Conservation (phyloP, 192 early-diverging fungal species). For the Coemansia javaensis region DNA sequence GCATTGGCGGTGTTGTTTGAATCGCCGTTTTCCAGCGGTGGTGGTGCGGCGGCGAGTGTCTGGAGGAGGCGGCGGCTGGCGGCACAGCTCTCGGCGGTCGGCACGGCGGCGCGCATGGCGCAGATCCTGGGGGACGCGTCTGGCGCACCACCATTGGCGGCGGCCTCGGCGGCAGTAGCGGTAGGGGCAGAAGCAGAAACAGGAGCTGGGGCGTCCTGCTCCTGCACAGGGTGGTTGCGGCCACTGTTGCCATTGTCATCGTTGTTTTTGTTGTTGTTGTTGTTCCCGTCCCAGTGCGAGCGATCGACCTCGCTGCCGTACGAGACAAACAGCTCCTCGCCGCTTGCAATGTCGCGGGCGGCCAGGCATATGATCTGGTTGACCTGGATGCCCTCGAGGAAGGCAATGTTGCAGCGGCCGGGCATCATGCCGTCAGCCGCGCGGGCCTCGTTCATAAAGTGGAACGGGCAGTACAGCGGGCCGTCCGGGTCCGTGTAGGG, state of each 20-base stretch:
- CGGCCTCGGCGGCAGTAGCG: conserved; percentile 1
- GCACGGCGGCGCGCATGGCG: too few species aligned
- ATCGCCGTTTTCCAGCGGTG: too few species aligned
- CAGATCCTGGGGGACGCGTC: too few species aligned
- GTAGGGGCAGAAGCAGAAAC: not conserved
- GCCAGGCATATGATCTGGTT: conserved; percentile 88
- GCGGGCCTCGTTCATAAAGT: conserved; percentile 84
- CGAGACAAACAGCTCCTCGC: conserved; percentile 82
- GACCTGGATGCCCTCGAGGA: conserved; percentile 71
- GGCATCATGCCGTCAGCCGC: conserved; percentile 21
- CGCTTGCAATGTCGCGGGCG: conserved; percentile 58
- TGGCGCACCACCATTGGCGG: too few species aligned
- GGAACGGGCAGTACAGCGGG: conserved; percentile 76
- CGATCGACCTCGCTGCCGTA: conserved; percentile 83
- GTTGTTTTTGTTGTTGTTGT: too few species aligned
- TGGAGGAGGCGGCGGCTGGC: too few species aligned
- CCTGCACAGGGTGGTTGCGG: too few species aligned
- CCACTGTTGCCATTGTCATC: too few species aligned
- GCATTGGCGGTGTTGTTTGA: too few species aligned
- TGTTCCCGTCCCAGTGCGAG: conserved; percentile 62
- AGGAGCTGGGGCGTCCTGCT: too few species aligned
- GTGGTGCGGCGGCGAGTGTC: too few species aligned
- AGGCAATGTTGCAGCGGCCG: conserved; percentile 53
- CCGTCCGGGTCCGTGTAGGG: conserved; percentile 65
- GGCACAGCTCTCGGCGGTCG: too few species aligned